Evolutionary conservation across 116 monocot species (phyloP).

Genomic region (Phalaenopsis hybrid): DNA sequence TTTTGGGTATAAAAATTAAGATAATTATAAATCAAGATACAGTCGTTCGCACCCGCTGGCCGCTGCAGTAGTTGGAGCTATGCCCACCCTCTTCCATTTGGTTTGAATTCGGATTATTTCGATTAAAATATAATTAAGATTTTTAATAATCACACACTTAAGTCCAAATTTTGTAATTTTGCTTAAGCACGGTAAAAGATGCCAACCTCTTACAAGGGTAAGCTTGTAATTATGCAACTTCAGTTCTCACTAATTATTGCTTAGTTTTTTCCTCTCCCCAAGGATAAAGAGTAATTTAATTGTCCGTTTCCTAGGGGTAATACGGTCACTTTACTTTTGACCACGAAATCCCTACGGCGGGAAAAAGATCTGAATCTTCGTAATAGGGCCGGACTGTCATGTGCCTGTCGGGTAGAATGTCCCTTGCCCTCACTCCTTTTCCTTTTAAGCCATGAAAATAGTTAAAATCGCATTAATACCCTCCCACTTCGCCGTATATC

Average conservation of each 20-base stretch:
- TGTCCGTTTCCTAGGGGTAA: background rate
- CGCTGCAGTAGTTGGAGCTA: conserved; percentile 1
- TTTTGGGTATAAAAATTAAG: background rate
- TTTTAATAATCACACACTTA: background rate
- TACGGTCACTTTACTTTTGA: background rate
- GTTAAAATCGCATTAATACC: background rate
- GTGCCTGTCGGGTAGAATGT: conserved; percentile 10
- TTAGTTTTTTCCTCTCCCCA: background rate
- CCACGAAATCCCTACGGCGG: conserved; percentile 9
- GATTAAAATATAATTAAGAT: background rate
- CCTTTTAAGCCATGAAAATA: background rate
- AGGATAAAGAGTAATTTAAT: background rate
- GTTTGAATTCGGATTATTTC: background rate
- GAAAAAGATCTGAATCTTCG: conserved; percentile 13
- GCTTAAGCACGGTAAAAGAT: background rate
- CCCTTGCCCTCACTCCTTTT: background rate
- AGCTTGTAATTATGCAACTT: background rate
- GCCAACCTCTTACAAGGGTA: background rate
- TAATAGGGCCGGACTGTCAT: conserved; percentile 8
- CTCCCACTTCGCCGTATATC: background rate
- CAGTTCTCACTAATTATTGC: background rate
- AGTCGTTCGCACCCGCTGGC: background rate
- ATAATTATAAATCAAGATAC: background rate
- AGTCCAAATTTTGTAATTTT: background rate
- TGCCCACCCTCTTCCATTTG: background rate